Base-by-base conservation (phyloP, 257 asterid genomes). In the Solanum virginianum region DNA sequence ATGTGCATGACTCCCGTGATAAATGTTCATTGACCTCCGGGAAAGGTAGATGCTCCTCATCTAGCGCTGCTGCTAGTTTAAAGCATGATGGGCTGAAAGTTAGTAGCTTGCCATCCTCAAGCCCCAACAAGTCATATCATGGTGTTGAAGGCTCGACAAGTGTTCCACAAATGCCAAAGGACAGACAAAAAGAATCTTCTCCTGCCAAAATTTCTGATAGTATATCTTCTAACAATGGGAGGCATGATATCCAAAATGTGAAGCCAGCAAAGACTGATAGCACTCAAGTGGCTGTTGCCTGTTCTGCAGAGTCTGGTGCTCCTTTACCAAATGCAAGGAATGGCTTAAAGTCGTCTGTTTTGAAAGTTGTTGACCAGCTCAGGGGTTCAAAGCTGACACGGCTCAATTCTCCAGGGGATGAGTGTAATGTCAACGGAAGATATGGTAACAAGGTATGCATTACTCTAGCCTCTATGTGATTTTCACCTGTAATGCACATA, bases 331-430 rank as follows among this genome's bases (percentile, higher is more conserved):
- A 87, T 86, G 82, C 87, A 71, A 74, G 43, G 82, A 83, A 83
- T 88, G 86, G 85, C 89, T 41, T 86, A 77, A 87, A 88, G 89
- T 57, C 88, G 55, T 89, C 93, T 14, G 85, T 71, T 60, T 87
- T 87, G 90, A 87, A 88, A 91, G 90, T 82, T 62, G 85, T 85
- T 87, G 95, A 92, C 89, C 92, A 91, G 66, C 56, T 84, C 84
- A 89, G 87, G 87, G 86, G 85, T 80, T 90, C 98, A 85, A 86
- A 85, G 71, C 39, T 74, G 68, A 82, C 85, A 29, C 71, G 77
- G 66, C 90, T 83, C 36, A 82, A 88, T 82, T 62, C 90, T 36
- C 72, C 85, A 53, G 93, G 93, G n/a, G 74, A 86, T 72, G 90
- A 55, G 49, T 72, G 70, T 80, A 94, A 90, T 83, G 66, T 69